Evolutionary conservation across 1,284 basidiomycete species (phyloP), one percentile per base, ranked within the genome.

Genomic region (Malassezia sympodialis): DNA sequence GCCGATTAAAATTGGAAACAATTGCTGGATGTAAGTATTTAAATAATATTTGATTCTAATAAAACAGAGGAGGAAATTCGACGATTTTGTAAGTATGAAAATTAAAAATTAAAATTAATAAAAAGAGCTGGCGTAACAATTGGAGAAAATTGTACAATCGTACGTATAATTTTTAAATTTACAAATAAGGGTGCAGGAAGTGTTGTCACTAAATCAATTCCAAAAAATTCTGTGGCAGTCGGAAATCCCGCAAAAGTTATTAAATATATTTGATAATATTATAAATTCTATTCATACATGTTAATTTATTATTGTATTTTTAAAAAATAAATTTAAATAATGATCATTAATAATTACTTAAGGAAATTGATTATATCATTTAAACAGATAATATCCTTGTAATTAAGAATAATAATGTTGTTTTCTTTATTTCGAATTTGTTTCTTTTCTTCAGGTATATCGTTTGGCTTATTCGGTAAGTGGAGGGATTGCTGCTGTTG

Each of bases 1-100:
- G n/a, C 63, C 65, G 14, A 45, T 67, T 34, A 44, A 32, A 28
- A 63, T 67, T 32, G 65, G 65, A 15, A 32, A 46, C 10, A 51
- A 63, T 37, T 35, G 35, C 8, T 67, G 65, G 65, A 37, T 65
- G 53, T 59, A 52, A 19, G 57, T 54, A 6, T 21, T n/a, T 3
- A 21, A 2, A 17, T 24, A 34, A 19, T 35, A 26, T 31, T 19
- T 2, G 23, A 34, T 12, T 14, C 24, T 51, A 46, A 51, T 34
- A 40, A 51, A 40, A 15, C 30, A 57, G 55, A 14, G 53, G 57
- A 1, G 57, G 57, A 32, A 51, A 56, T 19, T 15, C 43, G 8
- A 44, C 49, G 0, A 51, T 59, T 32, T 27, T 59, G 57, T 58
- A 28, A 40, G 56, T 54, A 26, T 28, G 4, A n/a, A 32, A 32